These are phyloP conservation scores for Mortierella sp. DNA, from an alignment of 371 early-diverging fungal species.

Conservation along the genomic window DNA sequence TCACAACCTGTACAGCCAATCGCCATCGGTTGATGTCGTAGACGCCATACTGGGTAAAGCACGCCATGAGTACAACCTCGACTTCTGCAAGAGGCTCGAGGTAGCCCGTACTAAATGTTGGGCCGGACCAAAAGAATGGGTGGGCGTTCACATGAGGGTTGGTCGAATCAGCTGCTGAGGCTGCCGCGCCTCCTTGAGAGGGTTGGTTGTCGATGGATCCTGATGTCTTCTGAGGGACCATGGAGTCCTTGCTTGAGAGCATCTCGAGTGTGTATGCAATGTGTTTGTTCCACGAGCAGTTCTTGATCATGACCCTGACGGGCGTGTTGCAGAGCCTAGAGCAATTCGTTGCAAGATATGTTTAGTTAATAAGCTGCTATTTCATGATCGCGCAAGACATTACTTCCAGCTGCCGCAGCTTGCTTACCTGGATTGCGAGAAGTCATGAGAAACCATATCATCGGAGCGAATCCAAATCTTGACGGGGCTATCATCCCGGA, in stretches of 20 bases:
- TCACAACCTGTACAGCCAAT: slow-evolving; percentile 62
- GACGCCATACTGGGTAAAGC: slow-evolving; percentile 73
- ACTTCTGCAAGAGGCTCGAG: slow-evolving; percentile 68
- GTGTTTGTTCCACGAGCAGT: slow-evolving; percentile 76
- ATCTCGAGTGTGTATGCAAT: slow-evolving; percentile 69
- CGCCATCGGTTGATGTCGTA: slow-evolving; percentile 85
- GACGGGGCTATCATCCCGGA: slow-evolving; percentile 79
- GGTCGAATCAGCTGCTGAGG: slow-evolving; percentile 23
- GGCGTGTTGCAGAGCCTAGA: slow-evolving; percentile 66
- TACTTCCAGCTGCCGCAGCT: too few species aligned
- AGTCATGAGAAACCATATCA: slow-evolving; percentile 64
- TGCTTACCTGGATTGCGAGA: slow-evolving; percentile 63
- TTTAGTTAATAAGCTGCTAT: background rate
- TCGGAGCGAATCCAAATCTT: slow-evolving; percentile 65
- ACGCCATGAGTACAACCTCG: slow-evolving; percentile 63
- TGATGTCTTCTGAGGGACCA: slow-evolving; percentile 35
- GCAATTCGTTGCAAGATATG: background rate
- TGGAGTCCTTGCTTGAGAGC: slow-evolving; percentile 61
- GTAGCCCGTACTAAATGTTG: slow-evolving; percentile 65
- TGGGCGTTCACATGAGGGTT: slow-evolving; percentile 60
- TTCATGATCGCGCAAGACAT: background rate
- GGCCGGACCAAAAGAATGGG: slow-evolving; percentile 75
- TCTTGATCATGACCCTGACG: slow-evolving; percentile 64
- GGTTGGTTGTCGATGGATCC: slow-evolving; percentile 24
- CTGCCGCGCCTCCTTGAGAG: slow-evolving; percentile 7